Base-by-base conservation (phyloP, 352 stramenopile genomes). In the Thraustochytrium striatum region DNA sequence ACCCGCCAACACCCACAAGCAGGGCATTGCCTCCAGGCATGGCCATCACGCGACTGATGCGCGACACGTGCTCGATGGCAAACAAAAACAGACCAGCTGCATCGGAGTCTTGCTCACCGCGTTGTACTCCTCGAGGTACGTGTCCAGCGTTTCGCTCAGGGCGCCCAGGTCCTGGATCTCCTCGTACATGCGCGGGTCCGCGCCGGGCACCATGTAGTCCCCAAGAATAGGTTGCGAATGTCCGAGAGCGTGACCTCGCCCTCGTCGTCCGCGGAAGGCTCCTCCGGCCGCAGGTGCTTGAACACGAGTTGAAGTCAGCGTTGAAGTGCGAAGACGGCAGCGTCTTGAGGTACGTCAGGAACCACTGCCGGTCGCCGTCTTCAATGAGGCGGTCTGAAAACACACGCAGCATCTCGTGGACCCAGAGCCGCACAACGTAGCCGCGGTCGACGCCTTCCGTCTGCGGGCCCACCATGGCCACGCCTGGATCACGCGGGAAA, bases 331-430 rank as follows among this genome's bases (percentile, higher is more conserved):
- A 91, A 61, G 91, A 89, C 2, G 86, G 88, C 79, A 94, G 65
- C 25, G 65, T 75, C 52, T 75, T 75, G 43, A 75, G 32, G 30
- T 75, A 61, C 8, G 38, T 25, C 8, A 84, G n/a, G 35, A 94
- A 97, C 16, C 89, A 86, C 80, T 94, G 91, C 73, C 97, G 91
- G 55, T 94, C 87, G 0, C 87, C 35, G 36, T 84, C 82, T 5
- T 90, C 94, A 7, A 96, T 90, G 82, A 98, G 93, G 39, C 93
- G 91, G 81, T 98, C 93, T 82, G 93, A 91, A 83, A 98, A 98
- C 2, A 98, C 94, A 43, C 94, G 88, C 61, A 92, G 92, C 61
- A 88, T 93, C 69, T 98, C 94, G 79, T 98, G 94, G 8, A 97
- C 84, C 92, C 92, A 97, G 1, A 98, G 81, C 0, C 93, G 87